phyloP scores from a whole-genome alignment of 371 early-diverging fungal genomes.

The Capillidium heterosporum region DNA sequence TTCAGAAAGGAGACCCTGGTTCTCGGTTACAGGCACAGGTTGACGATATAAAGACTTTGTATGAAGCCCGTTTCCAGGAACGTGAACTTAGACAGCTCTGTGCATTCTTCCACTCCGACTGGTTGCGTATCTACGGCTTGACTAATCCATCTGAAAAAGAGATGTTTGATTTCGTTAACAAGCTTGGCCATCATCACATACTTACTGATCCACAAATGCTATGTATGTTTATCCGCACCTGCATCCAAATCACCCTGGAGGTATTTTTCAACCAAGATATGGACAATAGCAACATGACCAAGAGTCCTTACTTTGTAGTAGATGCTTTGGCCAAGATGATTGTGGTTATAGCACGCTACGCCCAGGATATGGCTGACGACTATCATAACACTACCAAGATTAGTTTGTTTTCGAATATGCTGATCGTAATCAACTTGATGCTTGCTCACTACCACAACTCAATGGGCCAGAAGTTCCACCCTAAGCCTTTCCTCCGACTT shows the following conservation, averaged over 20 bases:
- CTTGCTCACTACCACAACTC: conserved; percentile 70
- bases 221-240: conserved; percentile 73
- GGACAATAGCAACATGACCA: conserved; percentile 19
- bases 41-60: conserved; percentile 11
- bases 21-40: conserved; percentile 12
- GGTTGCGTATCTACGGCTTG: conserved; percentile 74
- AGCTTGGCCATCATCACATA: conserved; percentile 57
- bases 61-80: conserved; percentile 3
- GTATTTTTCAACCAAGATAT: conserved; percentile 42
- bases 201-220: conserved; percentile 54
- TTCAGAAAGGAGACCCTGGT: conserved; percentile 32
- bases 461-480: conserved; percentile 62
- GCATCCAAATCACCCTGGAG: conserved; percentile 66
- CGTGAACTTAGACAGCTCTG: conserved; percentile 41
- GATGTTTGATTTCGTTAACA: conserved; percentile 32
- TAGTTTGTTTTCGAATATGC: conserved; percentile 45
- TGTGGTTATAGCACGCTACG: conserved; percentile 43
- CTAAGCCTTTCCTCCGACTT: conserved; percentile 80
- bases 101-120: conserved; percentile 57
- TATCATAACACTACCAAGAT: conserved; percentile 19
- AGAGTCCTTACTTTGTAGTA: conserved; percentile 45
- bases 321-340: conserved; percentile 73
- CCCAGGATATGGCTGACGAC: conserved; percentile 20
- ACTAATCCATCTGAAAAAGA: conserved; percentile 59
- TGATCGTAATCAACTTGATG: conserved; percentile 69